These are phyloP conservation scores for Penicillium diatomitis DNA, from an alignment of 495 filamentous ascomycete species.

Conservation along the genomic window DNA sequence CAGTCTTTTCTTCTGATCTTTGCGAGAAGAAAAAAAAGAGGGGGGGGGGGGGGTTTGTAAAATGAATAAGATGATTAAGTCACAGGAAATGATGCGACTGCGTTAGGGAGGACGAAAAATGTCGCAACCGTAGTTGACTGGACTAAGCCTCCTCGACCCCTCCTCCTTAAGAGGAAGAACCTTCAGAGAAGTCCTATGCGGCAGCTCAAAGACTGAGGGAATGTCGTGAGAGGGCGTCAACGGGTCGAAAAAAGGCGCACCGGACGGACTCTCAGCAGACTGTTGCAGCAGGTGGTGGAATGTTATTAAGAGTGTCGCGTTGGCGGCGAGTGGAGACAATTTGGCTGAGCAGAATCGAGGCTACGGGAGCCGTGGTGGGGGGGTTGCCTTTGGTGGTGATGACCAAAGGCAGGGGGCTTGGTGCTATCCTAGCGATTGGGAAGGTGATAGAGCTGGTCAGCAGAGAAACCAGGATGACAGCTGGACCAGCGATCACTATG, in stretches of 20 bases:
- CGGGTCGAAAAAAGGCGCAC: slow-evolving; percentile 41
- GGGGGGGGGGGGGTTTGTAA: slow-evolving; percentile 2
- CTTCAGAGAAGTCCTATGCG: slow-evolving; percentile 94
- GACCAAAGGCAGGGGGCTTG: slow-evolving; percentile 50
- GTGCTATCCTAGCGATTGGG: background rate
- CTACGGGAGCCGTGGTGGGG: slow-evolving; percentile 61
- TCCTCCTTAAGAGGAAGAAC: slow-evolving; percentile 80
- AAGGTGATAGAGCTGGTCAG: background rate
- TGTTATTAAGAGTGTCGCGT: slow-evolving; percentile 57
- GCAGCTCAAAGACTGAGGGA: slow-evolving; percentile 71
- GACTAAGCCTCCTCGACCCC: slow-evolving; percentile 28
- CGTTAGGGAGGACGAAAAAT: slow-evolving; percentile 85
- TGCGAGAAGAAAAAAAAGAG: slow-evolving; percentile 11
- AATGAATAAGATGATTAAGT: slow-evolving; percentile 9
- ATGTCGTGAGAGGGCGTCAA: slow-evolving; percentile 46
- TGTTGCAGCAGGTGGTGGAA: slow-evolving; percentile 60
- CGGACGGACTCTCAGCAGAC: slow-evolving; percentile 42
- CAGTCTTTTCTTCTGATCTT: background rate
- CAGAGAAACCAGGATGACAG: background rate
- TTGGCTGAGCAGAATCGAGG: slow-evolving; percentile 62
- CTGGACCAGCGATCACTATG: slow-evolving; percentile 5
- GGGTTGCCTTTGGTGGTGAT: slow-evolving; percentile 48
- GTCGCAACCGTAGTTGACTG: slow-evolving; percentile 75
- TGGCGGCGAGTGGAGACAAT: slow-evolving; percentile 57
- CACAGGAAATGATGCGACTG: slow-evolving; percentile 19